phyloP scores from a whole-genome alignment of 495 filamentous ascomycete species.

The Xylona heveae region DNA sequence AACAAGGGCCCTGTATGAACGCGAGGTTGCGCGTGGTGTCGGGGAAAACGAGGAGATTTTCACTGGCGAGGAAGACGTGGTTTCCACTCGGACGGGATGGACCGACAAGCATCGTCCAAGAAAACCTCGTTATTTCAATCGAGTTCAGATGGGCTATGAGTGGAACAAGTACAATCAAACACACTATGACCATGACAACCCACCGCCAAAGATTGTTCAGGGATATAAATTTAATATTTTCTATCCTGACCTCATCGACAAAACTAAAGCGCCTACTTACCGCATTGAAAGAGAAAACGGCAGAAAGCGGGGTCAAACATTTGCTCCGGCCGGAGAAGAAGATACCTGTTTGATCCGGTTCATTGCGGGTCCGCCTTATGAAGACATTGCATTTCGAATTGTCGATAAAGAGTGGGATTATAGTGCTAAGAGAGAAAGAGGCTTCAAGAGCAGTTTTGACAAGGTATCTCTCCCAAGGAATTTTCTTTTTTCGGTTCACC shows the following conservation, averaged over 20 bases:
- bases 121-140: constrained; percentile 94
- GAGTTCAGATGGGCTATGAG: constrained; percentile 97
- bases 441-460: constrained; percentile 92
- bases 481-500: too few species aligned
- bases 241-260: constrained; percentile 96
- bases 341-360: constrained; percentile 96
- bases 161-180: constrained; percentile 99
- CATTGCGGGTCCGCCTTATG: constrained; percentile 86
- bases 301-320: constrained; percentile 71
- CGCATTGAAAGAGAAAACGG: constrained; percentile 85
- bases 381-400: constrained; percentile 92
- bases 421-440: constrained; percentile 81
- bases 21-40: constrained; percentile 81
- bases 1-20: constrained; percentile 76
- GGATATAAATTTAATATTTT: constrained; percentile 99
- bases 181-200: constrained; percentile 98
- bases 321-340: constrained; percentile 88
- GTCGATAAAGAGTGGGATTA: constrained; percentile 99
- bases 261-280: constrained; percentile 82
- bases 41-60: constrained; percentile 95
- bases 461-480: constrained; percentile 55
- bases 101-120: constrained; percentile 75
- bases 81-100: constrained; percentile 53
- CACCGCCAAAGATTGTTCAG: constrained; percentile 93
- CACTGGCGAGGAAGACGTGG: constrained; percentile 68